phyloP scores from a whole-genome alignment of 257 asterid species.

The Mentha longifolia region DNA sequence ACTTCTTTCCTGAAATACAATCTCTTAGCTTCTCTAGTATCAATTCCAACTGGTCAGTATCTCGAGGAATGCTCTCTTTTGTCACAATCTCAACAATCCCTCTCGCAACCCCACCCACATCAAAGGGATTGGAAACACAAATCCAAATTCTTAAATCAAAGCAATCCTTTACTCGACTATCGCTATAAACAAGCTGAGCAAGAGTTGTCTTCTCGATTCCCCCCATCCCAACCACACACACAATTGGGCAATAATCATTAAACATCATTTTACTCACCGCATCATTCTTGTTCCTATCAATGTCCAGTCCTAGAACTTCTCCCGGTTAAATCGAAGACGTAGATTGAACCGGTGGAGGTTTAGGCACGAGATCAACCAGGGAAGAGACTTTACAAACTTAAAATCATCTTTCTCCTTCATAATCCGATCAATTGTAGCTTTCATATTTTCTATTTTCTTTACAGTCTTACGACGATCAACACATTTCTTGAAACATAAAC shows the following conservation, averaged over 20 bases:
- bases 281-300: neutral
- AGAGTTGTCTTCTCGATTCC: slow-evolving; percentile 54
- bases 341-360: neutral
- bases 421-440: neutral
- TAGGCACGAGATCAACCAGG: too few relatives aligned
- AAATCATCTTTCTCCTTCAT: neutral
- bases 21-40: neutral
- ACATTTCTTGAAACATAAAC: too few relatives aligned
- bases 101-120: slow-evolving; percentile 1
- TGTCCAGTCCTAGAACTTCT: neutral
- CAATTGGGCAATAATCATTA: neutral
- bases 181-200: slow-evolving; percentile 40
- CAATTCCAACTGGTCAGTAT: neutral
- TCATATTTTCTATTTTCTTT: neutral
- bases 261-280: neutral
- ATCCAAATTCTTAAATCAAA: slow-evolving; percentile 32
- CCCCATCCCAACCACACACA: slow-evolving; percentile 48
- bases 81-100: neutral
- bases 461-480: too few relatives aligned
- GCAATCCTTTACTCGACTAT: neutral
- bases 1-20: neutral
- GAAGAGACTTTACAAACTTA: neutral
- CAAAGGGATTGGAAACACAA: neutral
- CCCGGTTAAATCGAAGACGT: neutral
- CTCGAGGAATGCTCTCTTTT: neutral